Evolutionary conservation across 2,329 filamentous ascomycete genomes (phyloP).

Genomic region (Dichotomopilus funicola): DNA sequence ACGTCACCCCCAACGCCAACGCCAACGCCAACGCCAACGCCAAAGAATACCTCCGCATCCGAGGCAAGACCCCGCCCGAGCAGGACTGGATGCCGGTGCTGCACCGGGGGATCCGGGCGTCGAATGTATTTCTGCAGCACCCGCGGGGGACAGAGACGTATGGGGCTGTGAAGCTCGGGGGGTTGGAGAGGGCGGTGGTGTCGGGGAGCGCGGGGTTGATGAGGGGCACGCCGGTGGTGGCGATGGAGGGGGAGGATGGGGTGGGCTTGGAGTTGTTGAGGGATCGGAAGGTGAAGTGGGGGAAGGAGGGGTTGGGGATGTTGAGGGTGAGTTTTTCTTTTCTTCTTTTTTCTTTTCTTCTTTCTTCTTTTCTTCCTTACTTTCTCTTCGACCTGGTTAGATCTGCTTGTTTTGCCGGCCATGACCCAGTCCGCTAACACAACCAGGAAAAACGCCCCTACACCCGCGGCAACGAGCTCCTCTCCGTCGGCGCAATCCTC

Average conservation of each 20-base stretch:
- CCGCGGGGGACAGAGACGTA: conserved; percentile 44
- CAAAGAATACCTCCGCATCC: background rate
- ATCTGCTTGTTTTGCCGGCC: background rate
- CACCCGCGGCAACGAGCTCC: conserved; percentile 33
- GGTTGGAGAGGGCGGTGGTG: conserved; percentile 37
- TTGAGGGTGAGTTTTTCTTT: conserved; percentile 1
- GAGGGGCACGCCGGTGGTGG: conserved; percentile 21
- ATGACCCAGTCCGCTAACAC: conserved; percentile 10
- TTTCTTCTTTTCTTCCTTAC: background rate
- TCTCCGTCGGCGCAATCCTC: conserved; percentile 33
- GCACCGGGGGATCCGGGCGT: conserved; percentile 41
- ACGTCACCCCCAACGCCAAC: too few species aligned
- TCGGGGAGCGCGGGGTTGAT: conserved; percentile 31
- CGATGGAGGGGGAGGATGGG: conserved; percentile 13
- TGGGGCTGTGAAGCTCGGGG: conserved; percentile 48
- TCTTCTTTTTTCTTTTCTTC: too few species aligned
- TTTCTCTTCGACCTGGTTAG: background rate
- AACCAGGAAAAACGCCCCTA: conserved; percentile 27
- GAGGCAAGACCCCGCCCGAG: conserved; percentile 23
- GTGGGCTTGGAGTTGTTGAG: conserved; percentile 5
- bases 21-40: too few species aligned
- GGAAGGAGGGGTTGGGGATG: conserved; percentile 2
- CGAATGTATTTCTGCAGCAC: conserved; percentile 46
- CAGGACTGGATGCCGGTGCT: conserved; percentile 46
- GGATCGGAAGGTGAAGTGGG: conserved; percentile 6